Base-by-base conservation (phyloP, 169 alveolate genomes). In the Eimeria sp. region DNA sequence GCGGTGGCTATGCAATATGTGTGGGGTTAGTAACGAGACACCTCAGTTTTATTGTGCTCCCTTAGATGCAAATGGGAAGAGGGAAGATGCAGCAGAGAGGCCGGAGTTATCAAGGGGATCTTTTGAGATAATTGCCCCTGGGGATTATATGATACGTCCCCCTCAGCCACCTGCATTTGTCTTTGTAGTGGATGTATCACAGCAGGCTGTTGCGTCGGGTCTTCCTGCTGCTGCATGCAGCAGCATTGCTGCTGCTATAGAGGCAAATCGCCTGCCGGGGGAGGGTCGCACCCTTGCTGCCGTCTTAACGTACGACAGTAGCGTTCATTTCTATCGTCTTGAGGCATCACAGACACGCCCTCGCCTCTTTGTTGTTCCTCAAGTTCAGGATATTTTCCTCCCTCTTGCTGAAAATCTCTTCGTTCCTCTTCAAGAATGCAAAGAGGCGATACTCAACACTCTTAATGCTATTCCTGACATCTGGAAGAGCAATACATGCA, bases 141-240 rank as follows among this genome's bases (percentile, higher is more conserved):
- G 98, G 65, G 99, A 99, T 97, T 99, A 99, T 96, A 99, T 99
- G 99, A 98, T 98, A 47, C 97, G 99, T 67, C 99, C 99, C 5
- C 99, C 99, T 9, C 99, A 98, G 98, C 99, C 99, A 6, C 99
- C 99, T 7, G 98, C 98, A n/a, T 99, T 97, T 96, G 97, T 99
- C 97, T 98, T 99, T 27, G 83, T 95, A 49, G 75, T 95, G 43
- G 97, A 95, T 43, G 97, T 96, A 45, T 87, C 96, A 63, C 90
- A 87, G 84, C 95, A 98, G 96, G 86, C 96, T 47, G 96, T 96
- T 22, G 97, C 94, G n/a, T 57, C 97, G 3, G 97, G 97, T 63
- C 83, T 65, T 25, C 83, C 20, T 67, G 76, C 76, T 67, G 76
- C 76, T n/a, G 76, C 76, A n/a, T 67, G 45, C 76, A 7, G 45